phyloP scores from a whole-genome alignment of 345 rosid genomes.

The Arabis hirsuta region DNA sequence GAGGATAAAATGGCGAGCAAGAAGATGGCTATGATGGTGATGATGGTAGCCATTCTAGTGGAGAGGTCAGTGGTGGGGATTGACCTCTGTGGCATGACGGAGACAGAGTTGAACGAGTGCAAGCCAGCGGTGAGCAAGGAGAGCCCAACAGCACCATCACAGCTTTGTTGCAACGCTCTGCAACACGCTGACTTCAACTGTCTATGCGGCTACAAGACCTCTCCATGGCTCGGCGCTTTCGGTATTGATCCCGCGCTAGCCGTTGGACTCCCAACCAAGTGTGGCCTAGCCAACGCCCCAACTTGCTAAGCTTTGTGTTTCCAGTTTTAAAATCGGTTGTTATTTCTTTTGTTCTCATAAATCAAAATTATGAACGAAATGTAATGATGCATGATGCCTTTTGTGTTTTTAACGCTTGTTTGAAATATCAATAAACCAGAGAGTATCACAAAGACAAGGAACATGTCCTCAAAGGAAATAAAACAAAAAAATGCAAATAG shows the following conservation, averaged over 20 bases:
- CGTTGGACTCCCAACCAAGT: constrained; percentile 50
- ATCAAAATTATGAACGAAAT: neutral
- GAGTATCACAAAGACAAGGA: too few species aligned
- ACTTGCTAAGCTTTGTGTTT: constrained; percentile 23
- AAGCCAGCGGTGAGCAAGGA: constrained; percentile 64
- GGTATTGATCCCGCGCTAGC: constrained; percentile 80
- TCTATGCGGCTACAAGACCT: constrained; percentile 66
- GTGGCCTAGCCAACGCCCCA: constrained; percentile 22
- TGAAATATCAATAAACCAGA: too few species aligned
- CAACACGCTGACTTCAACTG: constrained; percentile 58
- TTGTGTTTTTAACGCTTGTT: too few species aligned
- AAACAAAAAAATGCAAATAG: too few species aligned
- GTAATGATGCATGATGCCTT: neutral
- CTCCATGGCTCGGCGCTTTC: constrained; percentile 53
- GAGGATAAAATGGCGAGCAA: constrained; percentile 32
- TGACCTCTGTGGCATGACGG: constrained; percentile 54
- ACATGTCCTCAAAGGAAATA: too few species aligned
- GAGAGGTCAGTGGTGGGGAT: constrained; percentile 40
- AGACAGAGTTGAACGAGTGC: constrained; percentile 59
- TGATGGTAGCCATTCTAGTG: neutral
- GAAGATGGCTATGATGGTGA: neutral
- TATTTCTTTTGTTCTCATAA: neutral
- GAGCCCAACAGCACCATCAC: constrained; percentile 54
- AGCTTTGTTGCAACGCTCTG: constrained; percentile 60
- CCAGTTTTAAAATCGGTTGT: neutral